phyloP scores from a whole-genome alignment of 2,329 filamentous ascomycete genomes.

The Cladosporium halotolerans region DNA sequence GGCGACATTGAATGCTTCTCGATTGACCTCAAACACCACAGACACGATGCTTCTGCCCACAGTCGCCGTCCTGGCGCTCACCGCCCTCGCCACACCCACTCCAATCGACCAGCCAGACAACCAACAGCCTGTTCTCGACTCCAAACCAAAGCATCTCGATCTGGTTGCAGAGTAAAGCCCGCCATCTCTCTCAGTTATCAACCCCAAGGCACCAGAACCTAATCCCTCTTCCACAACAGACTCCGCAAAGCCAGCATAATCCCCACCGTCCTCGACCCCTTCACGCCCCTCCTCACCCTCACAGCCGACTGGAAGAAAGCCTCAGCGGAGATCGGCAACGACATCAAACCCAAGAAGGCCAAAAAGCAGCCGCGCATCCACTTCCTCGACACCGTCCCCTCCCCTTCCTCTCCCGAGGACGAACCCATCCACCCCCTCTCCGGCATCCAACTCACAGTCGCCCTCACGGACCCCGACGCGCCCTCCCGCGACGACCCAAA shows the following conservation, averaged over 20 bases:
- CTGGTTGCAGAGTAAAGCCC: slow-evolving; percentile 17
- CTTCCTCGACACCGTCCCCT: slow-evolving; percentile 16
- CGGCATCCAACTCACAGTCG: slow-evolving; percentile 39
- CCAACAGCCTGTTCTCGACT: neutral
- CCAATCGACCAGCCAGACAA: neutral
- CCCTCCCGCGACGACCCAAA: slow-evolving; percentile 47
- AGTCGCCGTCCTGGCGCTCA: neutral
- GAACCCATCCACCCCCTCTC: slow-evolving; percentile 2
- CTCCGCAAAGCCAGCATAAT: slow-evolving; percentile 29
- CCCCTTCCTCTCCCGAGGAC: neutral
- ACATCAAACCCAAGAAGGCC: slow-evolving; percentile 39
- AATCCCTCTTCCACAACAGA: slow-evolving; percentile 11
- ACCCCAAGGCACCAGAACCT: neutral
- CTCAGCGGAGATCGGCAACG: slow-evolving; percentile 49
- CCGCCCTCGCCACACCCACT: neutral
- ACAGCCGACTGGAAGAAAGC: slow-evolving; percentile 42
- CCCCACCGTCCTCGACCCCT: slow-evolving; percentile 50
- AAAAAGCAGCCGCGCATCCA: slow-evolving; percentile 37
- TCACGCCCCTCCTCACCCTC: slow-evolving; percentile 49
- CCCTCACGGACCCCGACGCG: slow-evolving; percentile 55
- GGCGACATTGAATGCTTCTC: too few relatives aligned
- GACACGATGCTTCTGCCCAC: neutral
- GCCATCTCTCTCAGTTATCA: too few relatives aligned
- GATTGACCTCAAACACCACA: too few relatives aligned
- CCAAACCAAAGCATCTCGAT: slow-evolving; percentile 6